phyloP scores from a whole-genome alignment of 805 yeast species.

The Candida xyloterini region DNA sequence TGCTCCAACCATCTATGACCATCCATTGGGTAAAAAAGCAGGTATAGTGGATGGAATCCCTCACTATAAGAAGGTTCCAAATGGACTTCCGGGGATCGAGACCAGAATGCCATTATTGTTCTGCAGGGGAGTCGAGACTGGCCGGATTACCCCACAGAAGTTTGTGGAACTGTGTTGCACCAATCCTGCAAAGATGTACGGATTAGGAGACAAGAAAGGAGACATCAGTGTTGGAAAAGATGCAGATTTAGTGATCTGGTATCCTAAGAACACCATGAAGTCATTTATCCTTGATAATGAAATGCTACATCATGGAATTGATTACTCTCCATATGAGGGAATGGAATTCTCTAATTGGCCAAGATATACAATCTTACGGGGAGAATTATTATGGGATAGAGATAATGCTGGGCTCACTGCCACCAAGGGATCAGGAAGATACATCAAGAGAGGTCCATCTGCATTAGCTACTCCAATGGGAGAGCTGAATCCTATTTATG shows the following conservation, averaged over 20 bases:
- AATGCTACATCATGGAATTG: conserved; percentile 37
- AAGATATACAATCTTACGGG: conserved; percentile 40
- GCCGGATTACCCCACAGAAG: conserved; percentile 38
- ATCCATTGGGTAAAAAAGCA: conserved; percentile 40
- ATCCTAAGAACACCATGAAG: conserved; percentile 35
- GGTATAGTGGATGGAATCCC: conserved; percentile 41
- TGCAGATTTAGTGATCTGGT: conserved; percentile 50
- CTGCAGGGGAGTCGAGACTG: conserved; percentile 42
- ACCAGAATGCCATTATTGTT: conserved; percentile 43
- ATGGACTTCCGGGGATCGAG: conserved; percentile 49
- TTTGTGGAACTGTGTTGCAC: conserved; percentile 45
- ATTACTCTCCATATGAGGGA: conserved; percentile 40
- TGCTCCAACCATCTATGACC: conserved; percentile 43
- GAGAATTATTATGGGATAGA: conserved; percentile 35
- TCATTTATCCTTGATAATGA: conserved; percentile 29
- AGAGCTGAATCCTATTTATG: conserved; percentile 24
- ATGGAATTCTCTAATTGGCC: conserved; percentile 45
- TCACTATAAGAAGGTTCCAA: conserved; percentile 43
- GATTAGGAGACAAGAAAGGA: conserved; percentile 41
- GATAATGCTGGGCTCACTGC: conserved; percentile 21
- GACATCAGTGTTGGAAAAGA: conserved; percentile 44
- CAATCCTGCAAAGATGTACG: conserved; percentile 46
- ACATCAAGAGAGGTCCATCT: conserved; percentile 28
- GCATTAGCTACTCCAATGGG: conserved; percentile 23
- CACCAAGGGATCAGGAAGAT: conserved; percentile 23